phyloP scores from a whole-genome alignment of 2,329 filamentous ascomycete species.

The Ascochyta lentis region DNA sequence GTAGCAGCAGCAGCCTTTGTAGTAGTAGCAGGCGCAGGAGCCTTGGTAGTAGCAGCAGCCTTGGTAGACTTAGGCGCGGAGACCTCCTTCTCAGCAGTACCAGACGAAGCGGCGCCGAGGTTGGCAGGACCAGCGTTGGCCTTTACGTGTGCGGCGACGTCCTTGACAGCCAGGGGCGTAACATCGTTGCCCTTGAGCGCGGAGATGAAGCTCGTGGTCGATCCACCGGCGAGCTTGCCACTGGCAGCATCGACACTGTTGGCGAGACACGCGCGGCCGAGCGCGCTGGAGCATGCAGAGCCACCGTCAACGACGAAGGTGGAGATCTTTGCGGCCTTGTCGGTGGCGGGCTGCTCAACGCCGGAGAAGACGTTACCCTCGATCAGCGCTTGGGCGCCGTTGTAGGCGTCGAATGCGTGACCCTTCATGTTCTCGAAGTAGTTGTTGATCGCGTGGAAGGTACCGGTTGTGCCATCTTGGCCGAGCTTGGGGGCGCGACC shows the following conservation, averaged over 20 bases:
- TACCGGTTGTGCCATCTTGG: conserved; percentile 35
- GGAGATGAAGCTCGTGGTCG: conserved; percentile 22
- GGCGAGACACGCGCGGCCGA: conserved; percentile 27
- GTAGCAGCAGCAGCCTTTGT: conserved; percentile 7
- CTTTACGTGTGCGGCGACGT: conserved; percentile 32
- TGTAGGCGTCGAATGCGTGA: conserved; percentile 52
- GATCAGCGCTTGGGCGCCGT: conserved; percentile 33
- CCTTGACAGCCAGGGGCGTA: conserved; percentile 19
- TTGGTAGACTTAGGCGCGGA: conserved; percentile 6
- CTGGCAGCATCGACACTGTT: conserved; percentile 31
- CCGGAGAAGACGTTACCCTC: conserved; percentile 57
- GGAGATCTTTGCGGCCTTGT: conserved; percentile 31
- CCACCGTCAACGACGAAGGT: conserved; percentile 40
- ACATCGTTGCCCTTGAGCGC: conserved; percentile 22
- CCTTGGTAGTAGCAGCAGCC: conserved; percentile 10
- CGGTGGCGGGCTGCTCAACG: conserved; percentile 50
- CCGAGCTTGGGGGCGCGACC: conserved; percentile 55
- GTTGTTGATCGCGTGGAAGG: conserved; percentile 38
- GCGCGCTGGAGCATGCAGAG: conserved; percentile 22
- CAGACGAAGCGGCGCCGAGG: conserved; percentile 14
- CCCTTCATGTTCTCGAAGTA: conserved; percentile 51
- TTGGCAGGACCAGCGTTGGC: conserved; percentile 22
- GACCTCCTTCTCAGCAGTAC: not conserved
- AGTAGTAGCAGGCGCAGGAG: conserved; percentile 18
- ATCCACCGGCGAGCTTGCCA: conserved; percentile 24